A percentile compares a stretch with the other conserved stretches of the same genome.
Evolutionary conservation across 2,329 filamentous ascomycete genomes (phyloP).

Genomic region (Fusarium poae): DNA sequence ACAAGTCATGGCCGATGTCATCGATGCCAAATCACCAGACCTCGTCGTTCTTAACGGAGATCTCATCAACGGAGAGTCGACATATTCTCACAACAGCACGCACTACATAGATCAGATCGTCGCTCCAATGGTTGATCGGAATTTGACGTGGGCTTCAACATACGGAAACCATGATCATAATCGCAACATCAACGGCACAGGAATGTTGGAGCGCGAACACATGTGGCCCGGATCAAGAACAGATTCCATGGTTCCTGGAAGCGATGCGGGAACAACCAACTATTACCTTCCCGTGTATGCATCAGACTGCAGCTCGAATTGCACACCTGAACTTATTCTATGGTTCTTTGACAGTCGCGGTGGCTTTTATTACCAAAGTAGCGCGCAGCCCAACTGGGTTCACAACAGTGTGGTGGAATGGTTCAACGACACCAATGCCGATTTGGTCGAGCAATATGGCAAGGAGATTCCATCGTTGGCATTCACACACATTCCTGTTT

Average conservation of each 20-base stretch:
- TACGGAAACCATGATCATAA: conserved; percentile 78
- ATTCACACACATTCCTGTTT: conserved; percentile 63
- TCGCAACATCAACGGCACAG: conserved; percentile 57
- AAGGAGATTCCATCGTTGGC: conserved; percentile 59
- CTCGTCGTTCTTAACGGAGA: conserved; percentile 78
- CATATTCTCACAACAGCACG: conserved; percentile 63
- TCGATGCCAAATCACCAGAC: conserved; percentile 57
- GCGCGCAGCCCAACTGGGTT: conserved; percentile 59
- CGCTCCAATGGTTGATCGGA: conserved; percentile 65
- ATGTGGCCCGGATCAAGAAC: conserved; percentile 44
- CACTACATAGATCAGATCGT: conserved; percentile 70
- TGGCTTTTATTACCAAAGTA: conserved; percentile 62
- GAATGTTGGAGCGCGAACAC: conserved; percentile 45
- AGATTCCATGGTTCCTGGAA: conserved; percentile 38
- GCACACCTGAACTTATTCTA: conserved; percentile 61
- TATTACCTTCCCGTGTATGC: conserved; percentile 59
- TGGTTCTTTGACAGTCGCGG: conserved; percentile 80
- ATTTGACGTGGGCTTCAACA: conserved; percentile 72
- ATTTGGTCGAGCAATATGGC: conserved; percentile 48
- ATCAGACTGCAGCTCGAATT: conserved; percentile 49
- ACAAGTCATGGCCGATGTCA: conserved; percentile 53
- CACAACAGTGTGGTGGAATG: conserved; percentile 59
- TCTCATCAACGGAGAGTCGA: conserved; percentile 75
- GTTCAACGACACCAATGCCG: conserved; percentile 56
- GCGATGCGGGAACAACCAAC: conserved; percentile 55